phyloP scores from a whole-genome alignment of 345 rosid genomes.

The Lepidium aucheri region DNA sequence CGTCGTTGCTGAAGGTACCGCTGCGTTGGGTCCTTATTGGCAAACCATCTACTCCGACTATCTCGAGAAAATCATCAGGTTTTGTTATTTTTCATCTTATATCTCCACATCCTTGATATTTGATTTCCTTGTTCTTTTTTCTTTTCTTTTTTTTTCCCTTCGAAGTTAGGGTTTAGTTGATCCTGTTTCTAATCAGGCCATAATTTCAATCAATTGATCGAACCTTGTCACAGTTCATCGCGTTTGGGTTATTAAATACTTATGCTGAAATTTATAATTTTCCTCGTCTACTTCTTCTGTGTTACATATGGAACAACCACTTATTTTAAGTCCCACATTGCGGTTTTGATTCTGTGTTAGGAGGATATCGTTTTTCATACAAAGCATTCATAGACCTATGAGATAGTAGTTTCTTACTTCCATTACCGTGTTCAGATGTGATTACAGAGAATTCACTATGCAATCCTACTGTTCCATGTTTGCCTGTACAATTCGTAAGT shows the following conservation, averaged over 20 bases:
- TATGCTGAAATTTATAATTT: not conserved
- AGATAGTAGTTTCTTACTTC: not conserved
- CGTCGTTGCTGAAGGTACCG: conserved; percentile 86
- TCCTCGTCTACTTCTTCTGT: not conserved
- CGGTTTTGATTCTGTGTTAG: not conserved
- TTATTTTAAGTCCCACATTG: not conserved
- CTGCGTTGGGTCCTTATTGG: conserved; percentile 93
- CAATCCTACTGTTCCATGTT: not conserved
- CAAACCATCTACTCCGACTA: conserved; percentile 61
- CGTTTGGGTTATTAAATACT: not conserved
- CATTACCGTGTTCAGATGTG: not conserved
- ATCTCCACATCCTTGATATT: not conserved
- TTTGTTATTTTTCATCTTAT: not conserved
- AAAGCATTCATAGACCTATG: not conserved
- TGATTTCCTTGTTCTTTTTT: not conserved
- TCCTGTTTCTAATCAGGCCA: not conserved
- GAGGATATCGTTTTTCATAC: not conserved
- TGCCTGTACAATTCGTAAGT: not conserved
- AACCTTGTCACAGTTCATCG: not conserved
- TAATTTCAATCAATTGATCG: not conserved
- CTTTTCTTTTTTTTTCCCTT: too few relatives aligned
- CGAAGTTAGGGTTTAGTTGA: conserved; percentile 26
- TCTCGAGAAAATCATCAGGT: conserved; percentile 88
- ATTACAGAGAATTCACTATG: not conserved
- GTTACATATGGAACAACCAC: not conserved